Evolutionary conservation across 495 filamentous ascomycete species (phyloP), one percentile per base, ranked within the genome.

Genomic region (Astrocystis sublimbata): DNA sequence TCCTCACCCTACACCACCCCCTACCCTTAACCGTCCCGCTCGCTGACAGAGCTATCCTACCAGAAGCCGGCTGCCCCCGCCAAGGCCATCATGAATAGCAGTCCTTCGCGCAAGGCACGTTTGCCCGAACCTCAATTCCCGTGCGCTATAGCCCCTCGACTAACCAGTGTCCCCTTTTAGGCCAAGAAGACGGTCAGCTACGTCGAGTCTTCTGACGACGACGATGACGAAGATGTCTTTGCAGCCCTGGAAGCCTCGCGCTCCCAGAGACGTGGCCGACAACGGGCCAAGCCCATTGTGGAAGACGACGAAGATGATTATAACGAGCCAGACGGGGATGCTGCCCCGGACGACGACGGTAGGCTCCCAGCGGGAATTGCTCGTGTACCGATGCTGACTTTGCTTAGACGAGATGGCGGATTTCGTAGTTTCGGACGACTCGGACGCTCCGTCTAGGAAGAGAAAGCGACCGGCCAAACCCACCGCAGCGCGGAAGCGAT

Each of bases 381-480:
- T n/a, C n/a, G 2, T 17, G 35, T 55, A 47, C 6, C 3, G 63
- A 56, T 65, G 24, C 33, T 43, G 26, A 54, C 7, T 55, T 65
- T 24, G 40, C 7, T 26, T 63, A 88, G 89, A 92, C 60, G 79
- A 81, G 17, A 86, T 92, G 81, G 91, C 88, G 57, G 91, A 96
- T 69, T 96, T 96, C 68, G 77, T 96, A 49, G 92, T 91, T 21
- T 91, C 92, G 45, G 92, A 94, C 45, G 89, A 96, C 23, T 92
- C 89, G n/a, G 89, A 93, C 58, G 83, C 73, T 12, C 77, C 81
- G 9, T 75, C 81, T 3, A 79, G 63, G 58, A 96, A 94, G 70
- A 81, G 88, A 61, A 94, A 93, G 71, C 81, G 87, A 47, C 78
- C 86, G 2, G 60, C 77, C 2, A 81, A 78, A 58, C 52, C 85